These are phyloP conservation scores for Brassica cretica DNA, from an alignment of 345 rosid species.

Conservation along the genomic window DNA sequence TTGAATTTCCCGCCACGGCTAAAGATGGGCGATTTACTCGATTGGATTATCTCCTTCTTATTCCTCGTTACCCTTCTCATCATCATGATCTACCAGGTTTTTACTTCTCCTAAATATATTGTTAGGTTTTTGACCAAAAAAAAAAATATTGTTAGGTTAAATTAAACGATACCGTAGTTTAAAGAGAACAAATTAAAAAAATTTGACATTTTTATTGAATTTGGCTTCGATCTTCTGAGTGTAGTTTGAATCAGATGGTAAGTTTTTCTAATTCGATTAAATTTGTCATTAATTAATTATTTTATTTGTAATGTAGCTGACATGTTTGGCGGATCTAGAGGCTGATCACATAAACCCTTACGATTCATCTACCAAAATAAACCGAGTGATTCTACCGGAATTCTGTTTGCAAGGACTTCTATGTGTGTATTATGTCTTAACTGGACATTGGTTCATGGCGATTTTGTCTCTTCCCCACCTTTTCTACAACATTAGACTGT, in stretches of 20 bases:
- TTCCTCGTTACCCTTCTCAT: conserved; percentile 63
- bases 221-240: conserved; percentile 6
- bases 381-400: conserved; percentile 61
- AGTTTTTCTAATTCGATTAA: background rate
- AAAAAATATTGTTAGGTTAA: background rate
- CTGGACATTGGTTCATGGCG: conserved; percentile 74
- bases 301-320: conserved; percentile 46
- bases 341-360: conserved; percentile 68
- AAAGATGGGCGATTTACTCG: conserved; percentile 70
- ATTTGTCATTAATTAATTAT: background rate
- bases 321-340: conserved; percentile 75
- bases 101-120: background rate
- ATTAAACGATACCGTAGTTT: background rate
- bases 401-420: conserved; percentile 57
- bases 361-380: conserved; percentile 65
- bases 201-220: background rate
- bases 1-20: conserved; percentile 2
- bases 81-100: conserved; percentile 80
- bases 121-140: background rate
- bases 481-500: conserved; percentile 64
- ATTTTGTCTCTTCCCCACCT: conserved; percentile 56
- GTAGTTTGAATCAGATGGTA: background rate
- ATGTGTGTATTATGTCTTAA: conserved; percentile 52
- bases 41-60: conserved; percentile 81
- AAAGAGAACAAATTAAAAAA: background rate